Percentiles rank a stretch among this genome's conserved stretches.
Conservation (phyloP, 2,329 filamentous ascomycete species). For the Fusarium continuum region DNA sequence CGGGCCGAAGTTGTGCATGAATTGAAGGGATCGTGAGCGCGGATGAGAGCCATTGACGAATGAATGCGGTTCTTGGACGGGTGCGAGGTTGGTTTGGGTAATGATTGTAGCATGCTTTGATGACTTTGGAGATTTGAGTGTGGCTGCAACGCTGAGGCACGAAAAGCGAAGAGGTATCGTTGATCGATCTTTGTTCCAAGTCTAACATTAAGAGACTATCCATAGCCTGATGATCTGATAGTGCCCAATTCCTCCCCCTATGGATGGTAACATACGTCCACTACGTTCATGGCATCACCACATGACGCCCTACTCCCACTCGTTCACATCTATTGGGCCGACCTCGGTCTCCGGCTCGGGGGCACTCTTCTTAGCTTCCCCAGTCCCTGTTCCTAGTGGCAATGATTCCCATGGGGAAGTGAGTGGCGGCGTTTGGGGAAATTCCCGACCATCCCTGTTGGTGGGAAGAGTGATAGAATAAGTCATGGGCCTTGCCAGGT, state of each 20-base stretch:
- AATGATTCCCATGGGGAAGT: slow-evolving; percentile 27
- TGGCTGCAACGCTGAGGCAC: not conserved
- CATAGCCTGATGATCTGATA: accelerated
- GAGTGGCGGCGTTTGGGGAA: slow-evolving; percentile 10
- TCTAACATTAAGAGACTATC: not conserved
- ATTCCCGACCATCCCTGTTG: slow-evolving; percentile 14
- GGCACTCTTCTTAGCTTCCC: slow-evolving; percentile 18
- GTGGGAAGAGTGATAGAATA: not conserved
- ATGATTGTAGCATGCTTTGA: slow-evolving; percentile 6
- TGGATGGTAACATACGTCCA: too few species aligned
- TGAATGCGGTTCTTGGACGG: not conserved
- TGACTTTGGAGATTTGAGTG: not conserved
- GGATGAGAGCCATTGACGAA: slow-evolving; percentile 4
- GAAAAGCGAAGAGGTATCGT: accelerated
- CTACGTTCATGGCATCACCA: not conserved
- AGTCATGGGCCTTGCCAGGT: accelerated
- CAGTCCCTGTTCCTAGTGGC: slow-evolving; percentile 1
- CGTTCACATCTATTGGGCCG: not conserved
- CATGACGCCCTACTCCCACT: not conserved
- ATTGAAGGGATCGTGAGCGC: not conserved
- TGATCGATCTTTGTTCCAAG: not conserved
- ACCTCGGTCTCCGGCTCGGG: slow-evolving; percentile 27
- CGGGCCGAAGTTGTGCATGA: slow-evolving; percentile 26
- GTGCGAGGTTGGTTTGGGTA: not conserved
- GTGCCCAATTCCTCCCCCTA: accelerated